These are phyloP conservation scores for Hymenochaete sp. DNA, from an alignment of 1,284 basidiomycete species.

Conservation along the genomic window DNA sequence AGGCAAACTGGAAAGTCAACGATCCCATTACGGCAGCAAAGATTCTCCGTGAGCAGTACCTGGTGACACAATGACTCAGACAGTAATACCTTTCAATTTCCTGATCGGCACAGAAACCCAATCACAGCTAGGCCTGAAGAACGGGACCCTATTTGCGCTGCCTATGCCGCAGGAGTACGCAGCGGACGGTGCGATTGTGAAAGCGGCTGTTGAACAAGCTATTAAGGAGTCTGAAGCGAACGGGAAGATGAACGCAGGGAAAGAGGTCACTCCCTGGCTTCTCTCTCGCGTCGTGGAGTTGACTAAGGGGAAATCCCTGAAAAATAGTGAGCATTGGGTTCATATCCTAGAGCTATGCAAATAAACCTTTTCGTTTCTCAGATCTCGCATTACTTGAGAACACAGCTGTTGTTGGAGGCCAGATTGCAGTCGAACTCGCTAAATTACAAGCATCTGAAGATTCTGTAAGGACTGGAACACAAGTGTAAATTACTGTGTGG, in stretches of 20 bases:
- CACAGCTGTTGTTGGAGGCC: slow-evolving; percentile 77
- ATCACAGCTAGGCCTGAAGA: slow-evolving; percentile 52
- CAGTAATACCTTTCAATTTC: background rate
- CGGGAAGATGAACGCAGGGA: slow-evolving; percentile 77
- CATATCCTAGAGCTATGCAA: background rate
- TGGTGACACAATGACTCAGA: too few species aligned
- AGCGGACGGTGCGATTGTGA: slow-evolving; percentile 59
- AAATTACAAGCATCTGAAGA: slow-evolving; percentile 33
- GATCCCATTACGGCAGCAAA: slow-evolving; percentile 57
- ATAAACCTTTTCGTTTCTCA: slow-evolving; percentile 22
- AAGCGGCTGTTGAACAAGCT: slow-evolving; percentile 79
- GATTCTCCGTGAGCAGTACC: slow-evolving; percentile 52
- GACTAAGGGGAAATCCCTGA: slow-evolving; percentile 66
- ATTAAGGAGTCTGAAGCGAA: slow-evolving; percentile 76
- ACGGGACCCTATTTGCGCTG: slow-evolving; percentile 78
- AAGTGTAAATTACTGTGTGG: background rate
- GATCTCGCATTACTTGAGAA: slow-evolving; percentile 90
- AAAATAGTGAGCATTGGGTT: slow-evolving; percentile 45
- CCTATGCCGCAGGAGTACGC: slow-evolving; percentile 83
- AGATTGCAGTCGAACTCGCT: slow-evolving; percentile 76
- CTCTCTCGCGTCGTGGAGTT: slow-evolving; percentile 79
- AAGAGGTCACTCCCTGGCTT: slow-evolving; percentile 95
- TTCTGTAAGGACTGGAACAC: slow-evolving; percentile 4
- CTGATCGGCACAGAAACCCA: slow-evolving; percentile 46
- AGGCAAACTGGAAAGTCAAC: slow-evolving; percentile 66